phyloP scores from a whole-genome alignment of 805 yeast species.

The Candida loeiensis region DNA sequence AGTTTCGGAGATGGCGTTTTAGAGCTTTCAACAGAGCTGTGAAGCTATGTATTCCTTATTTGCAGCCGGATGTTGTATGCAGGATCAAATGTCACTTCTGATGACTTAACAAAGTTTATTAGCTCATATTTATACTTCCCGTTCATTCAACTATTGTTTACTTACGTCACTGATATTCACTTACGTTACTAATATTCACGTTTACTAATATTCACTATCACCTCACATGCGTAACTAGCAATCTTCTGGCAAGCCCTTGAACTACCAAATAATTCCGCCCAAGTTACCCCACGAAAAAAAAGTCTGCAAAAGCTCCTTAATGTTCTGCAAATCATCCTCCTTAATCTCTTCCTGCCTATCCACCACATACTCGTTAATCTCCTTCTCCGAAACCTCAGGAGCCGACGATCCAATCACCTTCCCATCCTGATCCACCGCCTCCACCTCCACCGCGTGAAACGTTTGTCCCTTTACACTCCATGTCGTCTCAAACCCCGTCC shows the following conservation, averaged over 20 bases:
- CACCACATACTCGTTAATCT: constrained; percentile 1
- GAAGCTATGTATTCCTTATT: too few relatives aligned
- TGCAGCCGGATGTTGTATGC: too few relatives aligned
- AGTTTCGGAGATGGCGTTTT: too few relatives aligned
- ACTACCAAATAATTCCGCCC: background rate
- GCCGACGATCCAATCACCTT: constrained; percentile 14
- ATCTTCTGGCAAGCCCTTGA: background rate
- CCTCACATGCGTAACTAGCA: too few relatives aligned
- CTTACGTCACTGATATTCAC: too few relatives aligned
- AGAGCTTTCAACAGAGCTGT: too few relatives aligned
- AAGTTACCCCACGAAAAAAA: background rate
- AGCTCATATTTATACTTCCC: too few relatives aligned
- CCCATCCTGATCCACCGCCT: constrained; percentile 15
- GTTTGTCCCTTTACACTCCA: constrained; percentile 5
- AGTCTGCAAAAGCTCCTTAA: background rate
- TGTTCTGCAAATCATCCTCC: background rate
- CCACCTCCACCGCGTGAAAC: constrained; percentile 13
- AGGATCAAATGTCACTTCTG: too few relatives aligned
- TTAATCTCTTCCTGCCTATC: background rate
- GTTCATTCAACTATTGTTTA: too few relatives aligned
- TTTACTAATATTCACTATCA: too few relatives aligned
- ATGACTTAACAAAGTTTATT: too few relatives aligned
- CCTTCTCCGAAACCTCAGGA: constrained; percentile 5
- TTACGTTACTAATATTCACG: too few relatives aligned
- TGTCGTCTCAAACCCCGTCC: constrained; percentile 29